phyloP scores from a whole-genome alignment of 179 eudicot genomes.

The Silene noctiflora region DNA sequence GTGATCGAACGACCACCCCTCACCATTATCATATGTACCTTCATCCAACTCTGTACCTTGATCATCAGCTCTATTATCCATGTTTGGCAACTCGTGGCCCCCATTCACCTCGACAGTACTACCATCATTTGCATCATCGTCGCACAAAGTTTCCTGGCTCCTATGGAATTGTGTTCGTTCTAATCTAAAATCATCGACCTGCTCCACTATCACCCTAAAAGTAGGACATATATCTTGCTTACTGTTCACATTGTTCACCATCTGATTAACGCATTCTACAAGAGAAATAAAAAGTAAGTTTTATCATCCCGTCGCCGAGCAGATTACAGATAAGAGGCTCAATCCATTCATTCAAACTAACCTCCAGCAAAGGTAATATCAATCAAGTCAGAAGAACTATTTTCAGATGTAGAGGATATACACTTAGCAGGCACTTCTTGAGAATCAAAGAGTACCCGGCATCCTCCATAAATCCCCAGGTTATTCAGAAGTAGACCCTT shows the following conservation, averaged over 20 bases:
- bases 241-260: conserved; percentile 47
- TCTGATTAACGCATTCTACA: conserved; percentile 65
- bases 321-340: conserved; percentile 13
- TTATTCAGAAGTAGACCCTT: conserved; percentile 88
- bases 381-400: conserved; percentile 38
- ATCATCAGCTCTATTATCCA: conserved; percentile 29
- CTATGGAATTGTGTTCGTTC: conserved; percentile 27
- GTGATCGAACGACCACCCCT: conserved; percentile 49
- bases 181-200: conserved; percentile 51
- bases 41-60: conserved; percentile 36
- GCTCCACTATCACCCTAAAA: conserved; percentile 53
- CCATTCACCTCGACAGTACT: conserved; percentile 33
- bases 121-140: conserved; percentile 29
- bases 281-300: conserved; percentile 22
- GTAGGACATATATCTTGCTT: conserved; percentile 69
- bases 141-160: conserved; percentile 19
- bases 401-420: conserved; percentile 35
- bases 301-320: background rate
- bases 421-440: conserved; percentile 80
- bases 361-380: conserved; percentile 85
- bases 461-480: conserved; percentile 84
- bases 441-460: conserved; percentile 92
- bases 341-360: conserved; percentile 20
- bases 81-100: conserved; percentile 24
- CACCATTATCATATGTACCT: conserved; percentile 45